Conservation (phyloP, 225 moss, liverwort and hornwort species). For the Straminergon stramineum region DNA sequence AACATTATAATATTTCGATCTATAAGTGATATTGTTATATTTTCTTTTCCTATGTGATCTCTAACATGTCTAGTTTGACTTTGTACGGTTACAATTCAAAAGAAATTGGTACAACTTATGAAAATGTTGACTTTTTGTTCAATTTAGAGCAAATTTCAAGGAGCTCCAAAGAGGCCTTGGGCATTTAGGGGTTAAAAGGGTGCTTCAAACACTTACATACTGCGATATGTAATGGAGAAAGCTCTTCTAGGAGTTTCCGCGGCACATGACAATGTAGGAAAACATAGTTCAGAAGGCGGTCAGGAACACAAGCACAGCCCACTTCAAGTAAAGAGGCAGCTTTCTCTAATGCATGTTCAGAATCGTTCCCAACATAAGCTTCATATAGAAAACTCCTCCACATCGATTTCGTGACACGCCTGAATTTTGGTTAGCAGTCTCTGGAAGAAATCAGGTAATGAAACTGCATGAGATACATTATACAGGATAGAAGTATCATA, state of each 20-base stretch:
- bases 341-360: too few species aligned
- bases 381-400: background rate
- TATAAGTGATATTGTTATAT: too few species aligned
- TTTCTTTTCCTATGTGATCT: too few species aligned
- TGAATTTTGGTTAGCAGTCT: background rate
- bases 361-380: too few species aligned
- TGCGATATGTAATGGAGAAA: background rate
- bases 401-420: background rate
- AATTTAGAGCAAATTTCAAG: too few species aligned
- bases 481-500: background rate
- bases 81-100: too few species aligned
- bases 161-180: too few species aligned
- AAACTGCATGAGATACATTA: background rate
- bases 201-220: background rate
- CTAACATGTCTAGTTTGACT: too few species aligned
- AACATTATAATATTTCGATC: too few species aligned
- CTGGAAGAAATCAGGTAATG: background rate
- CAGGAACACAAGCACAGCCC: background rate
- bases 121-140: too few species aligned
- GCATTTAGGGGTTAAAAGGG: too few species aligned
- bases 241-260: background rate
- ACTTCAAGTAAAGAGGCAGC: background rate
- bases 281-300: background rate
- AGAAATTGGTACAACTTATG: too few species aligned
- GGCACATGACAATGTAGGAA: background rate